Percentiles rank a stretch among this genome's conserved stretches.
Evolutionary conservation across 2,329 filamentous ascomycete genomes (phyloP).

Genomic region (Cercospora citrullina): DNA sequence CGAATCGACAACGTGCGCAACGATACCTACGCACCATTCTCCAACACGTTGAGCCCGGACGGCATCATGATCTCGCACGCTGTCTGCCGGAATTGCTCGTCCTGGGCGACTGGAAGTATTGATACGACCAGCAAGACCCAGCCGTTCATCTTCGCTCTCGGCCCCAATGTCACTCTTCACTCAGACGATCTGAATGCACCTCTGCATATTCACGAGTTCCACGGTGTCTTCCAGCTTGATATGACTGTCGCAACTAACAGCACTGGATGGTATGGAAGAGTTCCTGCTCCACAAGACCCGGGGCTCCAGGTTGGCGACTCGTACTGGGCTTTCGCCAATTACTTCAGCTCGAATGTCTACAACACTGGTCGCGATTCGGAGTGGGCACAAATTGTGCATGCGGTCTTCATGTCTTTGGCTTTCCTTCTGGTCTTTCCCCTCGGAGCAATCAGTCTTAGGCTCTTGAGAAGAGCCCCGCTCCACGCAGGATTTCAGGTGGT

Average conservation of each 20-base stretch:
- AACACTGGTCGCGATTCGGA: constrained; percentile 29
- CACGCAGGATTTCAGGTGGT: constrained; percentile 46
- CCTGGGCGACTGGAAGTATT: constrained; percentile 41
- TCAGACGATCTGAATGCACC: constrained; percentile 37
- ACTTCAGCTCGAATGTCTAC: constrained; percentile 31
- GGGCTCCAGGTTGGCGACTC: constrained; percentile 25
- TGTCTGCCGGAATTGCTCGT: constrained; percentile 43
- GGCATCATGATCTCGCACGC: constrained; percentile 39
- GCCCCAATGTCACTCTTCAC: constrained; percentile 36
- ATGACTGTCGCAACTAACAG: constrained; percentile 42
- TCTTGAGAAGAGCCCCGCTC: constrained; percentile 43
- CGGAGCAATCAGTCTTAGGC: constrained; percentile 41
- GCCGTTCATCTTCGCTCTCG: constrained; percentile 48
- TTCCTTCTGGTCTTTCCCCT: constrained; percentile 42
- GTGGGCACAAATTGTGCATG: constrained; percentile 32
- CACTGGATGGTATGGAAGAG: constrained; percentile 35
- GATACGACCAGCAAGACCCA: constrained; percentile 37
- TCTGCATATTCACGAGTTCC: constrained; percentile 42
- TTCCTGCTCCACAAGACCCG: constrained; percentile 39
- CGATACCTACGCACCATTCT: constrained; percentile 38
- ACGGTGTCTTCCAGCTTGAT: constrained; percentile 46
- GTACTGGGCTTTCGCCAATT: constrained; percentile 32
- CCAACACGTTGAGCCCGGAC: constrained; percentile 29
- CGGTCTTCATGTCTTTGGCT: constrained; percentile 38
- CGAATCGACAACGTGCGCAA: constrained; percentile 38